phyloP scores from a whole-genome alignment of 2,329 filamentous ascomycete species.

The Verticillium nonalfalfae region DNA sequence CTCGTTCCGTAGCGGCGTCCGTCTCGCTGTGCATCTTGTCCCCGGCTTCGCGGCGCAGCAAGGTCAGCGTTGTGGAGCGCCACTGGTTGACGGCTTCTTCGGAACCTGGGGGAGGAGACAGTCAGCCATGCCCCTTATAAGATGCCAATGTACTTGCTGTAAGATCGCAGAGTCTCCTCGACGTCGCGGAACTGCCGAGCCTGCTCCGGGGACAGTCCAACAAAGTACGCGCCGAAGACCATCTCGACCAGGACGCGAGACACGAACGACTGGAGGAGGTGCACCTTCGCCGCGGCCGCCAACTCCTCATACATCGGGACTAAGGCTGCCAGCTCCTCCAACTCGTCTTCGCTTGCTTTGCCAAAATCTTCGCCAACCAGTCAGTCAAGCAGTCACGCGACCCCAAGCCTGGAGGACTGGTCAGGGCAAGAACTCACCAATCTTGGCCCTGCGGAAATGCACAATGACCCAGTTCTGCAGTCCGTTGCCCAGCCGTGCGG shows the following conservation, averaged over 20 bases:
- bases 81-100: conserved; percentile 56
- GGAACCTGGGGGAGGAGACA: conserved; percentile 24
- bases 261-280: conserved; percentile 57
- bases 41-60: conserved; percentile 47
- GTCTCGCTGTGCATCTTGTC: conserved; percentile 41
- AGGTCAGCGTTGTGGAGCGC: conserved; percentile 57
- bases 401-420: not conserved
- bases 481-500: conserved; percentile 57
- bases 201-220: conserved; percentile 52
- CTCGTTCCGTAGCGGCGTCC: conserved; percentile 28
- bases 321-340: conserved; percentile 37
- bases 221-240: conserved; percentile 58
- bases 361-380: conserved; percentile 32
- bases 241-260: conserved; percentile 53
- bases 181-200: conserved; percentile 41
- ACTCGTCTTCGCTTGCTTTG: conserved; percentile 30
- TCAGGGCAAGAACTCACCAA: conserved; percentile 32
- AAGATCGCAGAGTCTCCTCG: conserved; percentile 34
- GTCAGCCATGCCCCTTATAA: not conserved
- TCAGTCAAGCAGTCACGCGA: not conserved
- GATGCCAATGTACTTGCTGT: conserved; percentile 9
- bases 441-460: conserved; percentile 58
- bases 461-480: conserved; percentile 70
- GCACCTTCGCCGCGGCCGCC: conserved; percentile 47
- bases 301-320: conserved; percentile 54